A percentile compares a stretch with the other conserved stretches of the same genome.
phyloP scores from a whole-genome alignment of 345 rosid genomes.

The Ceriops tagal region DNA sequence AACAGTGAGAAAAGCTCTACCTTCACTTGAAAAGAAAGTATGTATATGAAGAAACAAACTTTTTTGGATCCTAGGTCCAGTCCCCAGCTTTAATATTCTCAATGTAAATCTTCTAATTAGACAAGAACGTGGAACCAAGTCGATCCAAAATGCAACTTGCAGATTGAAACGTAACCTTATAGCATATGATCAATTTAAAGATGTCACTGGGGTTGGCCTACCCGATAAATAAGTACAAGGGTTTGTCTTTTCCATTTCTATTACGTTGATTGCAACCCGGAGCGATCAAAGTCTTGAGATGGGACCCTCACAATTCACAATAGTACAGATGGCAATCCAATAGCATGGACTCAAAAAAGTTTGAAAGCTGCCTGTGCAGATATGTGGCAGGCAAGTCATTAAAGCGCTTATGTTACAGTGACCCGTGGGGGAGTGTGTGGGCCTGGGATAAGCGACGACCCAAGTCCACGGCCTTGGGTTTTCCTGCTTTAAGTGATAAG shows the following conservation, averaged over 20 bases:
- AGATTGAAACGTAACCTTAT: background rate
- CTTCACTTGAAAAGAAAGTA: too few relatives aligned
- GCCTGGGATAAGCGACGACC: too few relatives aligned
- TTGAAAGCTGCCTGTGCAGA: conserved; percentile 14
- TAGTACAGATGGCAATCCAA: conserved; percentile 6
- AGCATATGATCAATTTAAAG: background rate
- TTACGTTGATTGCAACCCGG: background rate
- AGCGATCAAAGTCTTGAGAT: conserved; percentile 12
- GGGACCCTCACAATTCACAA: background rate
- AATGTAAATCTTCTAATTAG: too few relatives aligned
- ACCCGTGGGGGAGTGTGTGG: conserved; percentile 10
- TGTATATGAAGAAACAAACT: too few relatives aligned
- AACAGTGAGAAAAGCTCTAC: too few relatives aligned
- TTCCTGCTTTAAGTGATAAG: conserved; percentile 15
- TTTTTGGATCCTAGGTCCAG: too few relatives aligned
- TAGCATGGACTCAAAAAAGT: background rate
- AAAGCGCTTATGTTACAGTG: background rate
- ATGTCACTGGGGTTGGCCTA: conserved; percentile 13
- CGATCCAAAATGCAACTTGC: background rate
- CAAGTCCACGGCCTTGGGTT: conserved; percentile 5
- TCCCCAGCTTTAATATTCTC: too few relatives aligned
- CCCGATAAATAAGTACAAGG: conserved; percentile 13
- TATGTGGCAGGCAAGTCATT: background rate
- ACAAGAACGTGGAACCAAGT: too few relatives aligned
- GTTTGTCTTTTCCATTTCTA: background rate